A percentile compares a stretch with the other conserved stretches of the same genome.
phyloP scores from a whole-genome alignment of 345 rosid genomes.

The Gossypium thurberi region DNA sequence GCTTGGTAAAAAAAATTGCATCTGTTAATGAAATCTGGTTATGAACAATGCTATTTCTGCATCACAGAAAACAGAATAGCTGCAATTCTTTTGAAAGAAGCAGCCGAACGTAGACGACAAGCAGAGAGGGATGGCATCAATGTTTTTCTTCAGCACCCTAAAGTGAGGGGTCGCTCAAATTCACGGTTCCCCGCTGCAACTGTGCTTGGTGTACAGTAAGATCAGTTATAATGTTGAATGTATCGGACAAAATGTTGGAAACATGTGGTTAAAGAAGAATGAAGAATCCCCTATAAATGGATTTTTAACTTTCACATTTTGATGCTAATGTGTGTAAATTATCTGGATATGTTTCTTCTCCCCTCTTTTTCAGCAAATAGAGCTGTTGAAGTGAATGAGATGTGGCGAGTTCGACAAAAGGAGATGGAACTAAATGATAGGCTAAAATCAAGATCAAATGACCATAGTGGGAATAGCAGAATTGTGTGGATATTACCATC shows the following conservation, averaged over 20 bases:
- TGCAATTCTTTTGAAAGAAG: constrained; percentile 81
- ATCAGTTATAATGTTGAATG: constrained; percentile 25
- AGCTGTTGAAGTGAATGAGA: constrained; percentile 75
- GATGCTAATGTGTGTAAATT: background rate
- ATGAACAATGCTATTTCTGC: background rate
- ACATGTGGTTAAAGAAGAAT: background rate
- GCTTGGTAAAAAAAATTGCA: background rate
- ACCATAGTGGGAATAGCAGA: constrained; percentile 26
- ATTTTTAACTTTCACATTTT: background rate
- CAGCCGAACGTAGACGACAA: constrained; percentile 72
- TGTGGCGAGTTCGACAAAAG: constrained; percentile 76
- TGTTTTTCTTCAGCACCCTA: constrained; percentile 67
- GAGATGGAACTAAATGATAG: constrained; percentile 57
- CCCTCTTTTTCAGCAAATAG: constrained; percentile 50
- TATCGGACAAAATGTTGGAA: background rate
- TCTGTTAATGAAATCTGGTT: background rate
- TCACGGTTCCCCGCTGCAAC: constrained; percentile 88
- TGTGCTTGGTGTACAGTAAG: constrained; percentile 86
- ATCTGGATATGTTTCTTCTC: constrained; percentile 6
- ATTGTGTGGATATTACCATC: constrained; percentile 16
- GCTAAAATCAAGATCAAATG: constrained; percentile 36
- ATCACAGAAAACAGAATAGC: constrained; percentile 81
- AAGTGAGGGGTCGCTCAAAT: constrained; percentile 62
- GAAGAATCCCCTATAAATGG: background rate
- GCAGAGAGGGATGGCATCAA: constrained; percentile 77